Percentiles rank a stretch among this genome's conserved stretches.
These are phyloP conservation scores for Mrakia blollopis DNA, from an alignment of 768 basidiomycete species.

Conservation along the genomic window DNA sequence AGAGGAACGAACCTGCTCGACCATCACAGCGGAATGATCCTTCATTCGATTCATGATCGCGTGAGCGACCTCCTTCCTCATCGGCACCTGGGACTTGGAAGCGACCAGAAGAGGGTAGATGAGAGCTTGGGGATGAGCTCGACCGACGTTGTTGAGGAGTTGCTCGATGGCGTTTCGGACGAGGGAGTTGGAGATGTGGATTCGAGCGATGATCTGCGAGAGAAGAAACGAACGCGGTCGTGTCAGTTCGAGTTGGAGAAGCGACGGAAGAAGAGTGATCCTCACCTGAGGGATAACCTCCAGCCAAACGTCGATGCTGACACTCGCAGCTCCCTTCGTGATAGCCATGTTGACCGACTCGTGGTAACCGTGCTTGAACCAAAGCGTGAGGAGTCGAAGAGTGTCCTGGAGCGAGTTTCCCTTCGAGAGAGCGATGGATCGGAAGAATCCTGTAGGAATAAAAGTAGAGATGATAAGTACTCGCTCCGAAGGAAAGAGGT, in stretches of 20 bases:
- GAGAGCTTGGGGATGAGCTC: conserved; percentile 92
- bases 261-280: not conserved
- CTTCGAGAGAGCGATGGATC: conserved; percentile 82
- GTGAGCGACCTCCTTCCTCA: conserved; percentile 74
- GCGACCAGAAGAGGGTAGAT: conserved; percentile 92
- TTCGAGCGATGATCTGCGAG: conserved; percentile 87
- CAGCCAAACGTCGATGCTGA: conserved; percentile 96
- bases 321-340: conserved; percentile 73
- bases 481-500: not conserved
- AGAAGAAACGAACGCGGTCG: not conserved
- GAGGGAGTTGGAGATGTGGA: conserved; percentile 84
- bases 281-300: conserved; percentile 94
- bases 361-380: conserved; percentile 95
- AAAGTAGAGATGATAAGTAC: not conserved
- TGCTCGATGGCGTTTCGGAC: conserved; percentile 84
- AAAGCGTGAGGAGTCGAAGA: conserved; percentile 82
- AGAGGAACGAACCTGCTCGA: conserved; percentile 62
- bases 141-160: conserved; percentile 85
- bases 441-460: conserved; percentile 61
- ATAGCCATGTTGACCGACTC: conserved; percentile 86
- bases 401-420: conserved; percentile 93
- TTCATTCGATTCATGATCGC: conserved; percentile 87
- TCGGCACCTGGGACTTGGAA: conserved; percentile 82
- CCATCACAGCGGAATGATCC: conserved; percentile 80
- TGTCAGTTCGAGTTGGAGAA: not conserved